Base-by-base conservation (phyloP, 1,284 basidiomycete species). In the Puccinia hordei region DNA sequence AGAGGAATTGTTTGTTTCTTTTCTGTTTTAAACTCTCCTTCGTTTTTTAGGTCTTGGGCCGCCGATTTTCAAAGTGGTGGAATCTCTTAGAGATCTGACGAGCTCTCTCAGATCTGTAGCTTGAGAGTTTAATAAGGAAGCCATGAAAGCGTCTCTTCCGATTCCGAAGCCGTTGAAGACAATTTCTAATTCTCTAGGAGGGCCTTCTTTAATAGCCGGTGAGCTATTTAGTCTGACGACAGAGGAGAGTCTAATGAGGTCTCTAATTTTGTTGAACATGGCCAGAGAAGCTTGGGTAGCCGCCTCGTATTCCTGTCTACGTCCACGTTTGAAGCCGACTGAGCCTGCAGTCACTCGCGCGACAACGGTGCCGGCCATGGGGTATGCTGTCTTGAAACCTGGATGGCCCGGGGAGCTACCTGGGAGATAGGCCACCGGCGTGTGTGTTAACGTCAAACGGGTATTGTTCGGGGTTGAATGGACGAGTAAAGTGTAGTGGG, bases 41-140 rank as follows among this genome's bases (percentile, higher is more conserved):
- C 78, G 51, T 53, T 80, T 80, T 33, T 80, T 80, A 51, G 78
- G 78, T 53, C 78, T 46, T n/a, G 78, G 78, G 2, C 78, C 78
- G 22, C 78, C 78, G 51, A 80, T 80, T 38, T 80, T 80, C 8
- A 80, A 35, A n/a, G 35, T 55, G 13, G 78, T 80, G n/a, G 69
- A 41, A 55, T 80, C 78, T 73, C 78, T 72, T 8, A 80, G 53
- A 22, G 78, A 63, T 30, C 78, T 24, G 30, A 80, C 68, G 24
- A 80, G 30, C 65, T 80, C 78, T 13, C 69, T 22, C 17, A 80
- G 53, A 57, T 69, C 78, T 8, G 53, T 61, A 22, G 66, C 68
- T 27, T 72, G 55, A 38, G 69, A 55, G 46, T 69, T 71, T 19
- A 80, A 38, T 1, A 80, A 41, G 19, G 55, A 72, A 27, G 78